These are phyloP conservation scores for Tetrastigma voinierianum DNA, from an alignment of 164 flowering plant genomes.

Conservation along the genomic window DNA sequence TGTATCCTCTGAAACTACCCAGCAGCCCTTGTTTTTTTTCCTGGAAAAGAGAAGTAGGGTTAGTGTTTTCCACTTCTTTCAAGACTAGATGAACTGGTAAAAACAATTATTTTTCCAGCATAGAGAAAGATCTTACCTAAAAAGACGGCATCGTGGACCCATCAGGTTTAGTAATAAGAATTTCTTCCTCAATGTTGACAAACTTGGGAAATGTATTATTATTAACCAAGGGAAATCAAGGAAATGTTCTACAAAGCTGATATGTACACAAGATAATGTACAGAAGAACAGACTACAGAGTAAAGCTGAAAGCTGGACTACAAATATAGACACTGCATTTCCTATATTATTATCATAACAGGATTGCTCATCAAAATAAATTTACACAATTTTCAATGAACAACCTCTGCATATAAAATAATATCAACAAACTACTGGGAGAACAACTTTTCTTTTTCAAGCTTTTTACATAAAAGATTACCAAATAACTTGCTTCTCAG, in stretches of 20 bases:
- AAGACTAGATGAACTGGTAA: no score
- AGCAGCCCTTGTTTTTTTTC: no score
- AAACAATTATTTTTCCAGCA: no score
- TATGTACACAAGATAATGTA: constrained; percentile 1
- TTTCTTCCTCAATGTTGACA: background rate
- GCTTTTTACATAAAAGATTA: background rate
- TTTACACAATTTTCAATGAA: constrained; percentile 10
- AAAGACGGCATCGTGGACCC: no score
- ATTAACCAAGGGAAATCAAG: background rate
- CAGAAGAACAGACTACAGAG: background rate
- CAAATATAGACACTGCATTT: background rate
- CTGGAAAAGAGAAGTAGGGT: no score
- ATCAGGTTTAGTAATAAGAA: no score
- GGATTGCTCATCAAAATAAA: constrained; percentile 16
- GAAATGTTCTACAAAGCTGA: background rate
- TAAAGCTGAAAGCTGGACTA: background rate
- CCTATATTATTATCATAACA: background rate
- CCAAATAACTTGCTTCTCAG: background rate
- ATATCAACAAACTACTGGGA: background rate
- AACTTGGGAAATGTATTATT: no score
- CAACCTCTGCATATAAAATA: background rate
- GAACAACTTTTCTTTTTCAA: background rate
- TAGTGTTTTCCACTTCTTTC: no score
- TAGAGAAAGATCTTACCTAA: background rate
- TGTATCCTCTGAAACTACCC: no score